Base-by-base conservation (phyloP, 2,329 filamentous ascomycete genomes). In the Fusarium piperis region DNA sequence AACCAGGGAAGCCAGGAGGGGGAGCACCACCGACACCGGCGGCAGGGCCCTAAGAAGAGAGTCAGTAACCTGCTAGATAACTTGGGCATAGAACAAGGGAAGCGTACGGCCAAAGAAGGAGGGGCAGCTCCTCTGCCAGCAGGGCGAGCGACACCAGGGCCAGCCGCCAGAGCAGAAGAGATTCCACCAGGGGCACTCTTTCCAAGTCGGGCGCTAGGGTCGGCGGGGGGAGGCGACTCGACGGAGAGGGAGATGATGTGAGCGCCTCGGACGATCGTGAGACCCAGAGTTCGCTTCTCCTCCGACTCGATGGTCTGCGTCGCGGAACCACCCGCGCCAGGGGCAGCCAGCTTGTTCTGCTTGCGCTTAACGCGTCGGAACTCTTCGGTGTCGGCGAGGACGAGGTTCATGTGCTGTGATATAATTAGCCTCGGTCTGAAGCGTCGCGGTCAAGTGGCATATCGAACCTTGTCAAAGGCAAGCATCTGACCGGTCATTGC, bases 401-500 rank as follows among this genome's bases (percentile, higher is more conserved):
- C 96, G 74, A 99, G 90, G 83, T 99, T 99, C 96, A 99, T 99
- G 84, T 99, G 96, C 94, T 97, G 59, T 39, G 8, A 33, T 11
- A 11, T 6, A 26, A 52, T 76, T 18, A 78, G 76, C 32, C 18
- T 15, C 38, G 36, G 6, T 53, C 36, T 18, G 12, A 23, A 53
- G 18, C 13, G n/a, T n/a, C 15, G 32, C 53, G 11, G 26, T 16
- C 10, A 59, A 35, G 59, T 33, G 41, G 46, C 8, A 58, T 53
- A 11, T 65, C 76, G 65, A 84, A 95, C 94, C 90, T 98, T 98
- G 84, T 99, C 96, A 79, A 98, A 99, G 61, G 96, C 96, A 76
- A 99, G 90, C 94, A 99, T 97, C 83, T 98, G 94, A 70, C 95
- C 96, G 41, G 94, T 95, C 91, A 99, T 97, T 83, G 98, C 94